Evolutionary conservation across 345 rosid genomes (phyloP), one percentile per base, ranked within the genome.

Genomic region (Isatis tinctoria): DNA sequence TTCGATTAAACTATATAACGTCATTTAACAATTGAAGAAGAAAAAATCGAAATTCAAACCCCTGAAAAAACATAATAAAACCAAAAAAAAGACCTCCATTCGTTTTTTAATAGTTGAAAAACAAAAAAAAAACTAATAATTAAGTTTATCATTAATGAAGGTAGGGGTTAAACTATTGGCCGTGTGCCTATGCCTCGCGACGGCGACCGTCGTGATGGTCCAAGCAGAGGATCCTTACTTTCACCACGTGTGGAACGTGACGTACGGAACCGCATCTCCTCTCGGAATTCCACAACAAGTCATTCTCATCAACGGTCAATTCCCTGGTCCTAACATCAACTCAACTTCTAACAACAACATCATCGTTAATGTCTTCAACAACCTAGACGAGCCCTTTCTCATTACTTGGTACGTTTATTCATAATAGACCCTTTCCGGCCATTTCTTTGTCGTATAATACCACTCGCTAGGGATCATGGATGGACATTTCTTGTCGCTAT

Each of bases 281-380:
- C 76, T 88, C 16, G 93, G 95, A 0, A 79, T 85, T 63, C 91
- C 93, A 4, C 95, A 92, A 67, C 87, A 86, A 65, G 95, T 61
- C 20, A 90, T 92, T 49, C 88, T 88, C 40, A 88, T 92, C 36
- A 92, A 92, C 47, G 79, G 83, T 3, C 79, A 88, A 43, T 92
- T 90, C 65, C 98, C 97, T 0, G 93, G 97, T 28, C 97, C 98
- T 22, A 81, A 71, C 81, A 79, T 90, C 69, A 92, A 92, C 74
- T 83, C 91, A 28, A 88, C 96, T 5, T 67, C 79, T 69, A 90
- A 92, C 77, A 88, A 92, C 75, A 92, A 92, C 60, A 11, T 92
- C 2, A 73, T 88, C 37, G 2, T 92, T 73, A 92, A 90, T 75
- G 92, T 92, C 36, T 87, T 89, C 74, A 92, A 92, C 73, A 72